Evolutionary conservation across 2,329 filamentous ascomycete genomes (phyloP), one percentile per base, ranked within the genome.

Genomic region (Diaporthe eres): DNA sequence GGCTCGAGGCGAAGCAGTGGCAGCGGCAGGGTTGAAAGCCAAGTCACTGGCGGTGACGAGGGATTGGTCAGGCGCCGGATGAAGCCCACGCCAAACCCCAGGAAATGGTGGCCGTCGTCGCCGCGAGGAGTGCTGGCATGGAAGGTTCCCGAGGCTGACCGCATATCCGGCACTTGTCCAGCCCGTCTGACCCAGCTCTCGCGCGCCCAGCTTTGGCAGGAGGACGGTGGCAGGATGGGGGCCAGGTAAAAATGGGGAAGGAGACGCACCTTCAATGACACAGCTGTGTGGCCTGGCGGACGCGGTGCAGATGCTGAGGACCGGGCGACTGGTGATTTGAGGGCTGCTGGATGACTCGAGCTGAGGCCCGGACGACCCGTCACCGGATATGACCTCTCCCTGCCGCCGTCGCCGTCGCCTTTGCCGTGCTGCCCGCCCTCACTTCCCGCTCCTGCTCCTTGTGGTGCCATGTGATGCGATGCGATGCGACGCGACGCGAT

Each of bases 161-260:
- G 63, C 63, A 67, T 67, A 17, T 51, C 44, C 63, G 63, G 63
- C 63, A 51, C 63, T 51, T 67, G 61, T 19, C 25, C 39, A 39
- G 25, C n/a, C 57, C 58, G n/a, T 22, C 58, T 39, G 37, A 44
- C 57, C 57, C 28, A 58, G 55, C 9, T 37, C 31, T 58, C 55
- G 55, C 31, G 25, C 53, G 53, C 28, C 53, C 53, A 58, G 55
- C 55, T 58, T n/a, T 58, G 55, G 17, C 17, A 37, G 31, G 7
- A 31, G 31, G 31, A 58, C 17, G 55, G 31, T 19, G 19, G 57
- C 13, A 44, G 58, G 34, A 34, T 8, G 28, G 55, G 28, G 31
- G 55, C 55, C 34, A 60, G 34, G 31, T 22, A 60, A 31, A 63
- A 63, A 15, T 47, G 60, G 60, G 39, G 55, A 44, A 22, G 28